Evolutionary conservation across 2,329 filamentous ascomycete species (phyloP).

Genomic region (Lecanoromycetidae sp.): DNA sequence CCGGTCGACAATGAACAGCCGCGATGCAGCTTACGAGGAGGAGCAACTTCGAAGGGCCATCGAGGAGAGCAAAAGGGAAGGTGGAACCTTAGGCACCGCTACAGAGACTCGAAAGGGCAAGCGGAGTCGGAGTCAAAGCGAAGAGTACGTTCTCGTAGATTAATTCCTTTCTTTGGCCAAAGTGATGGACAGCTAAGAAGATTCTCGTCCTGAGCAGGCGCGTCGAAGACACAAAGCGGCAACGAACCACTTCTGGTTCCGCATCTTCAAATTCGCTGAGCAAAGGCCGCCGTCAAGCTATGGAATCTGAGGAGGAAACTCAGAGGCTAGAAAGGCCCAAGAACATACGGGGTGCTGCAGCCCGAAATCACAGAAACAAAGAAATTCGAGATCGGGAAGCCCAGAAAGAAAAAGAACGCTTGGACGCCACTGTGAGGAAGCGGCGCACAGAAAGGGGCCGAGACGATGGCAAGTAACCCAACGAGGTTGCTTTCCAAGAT

Average conservation of each 20-base stretch:
- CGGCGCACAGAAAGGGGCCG: slow-evolving; percentile 68
- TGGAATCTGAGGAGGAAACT: slow-evolving; percentile 62
- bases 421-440: slow-evolving; percentile 69
- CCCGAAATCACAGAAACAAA: slow-evolving; percentile 42
- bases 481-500: not conserved
- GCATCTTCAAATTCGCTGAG: slow-evolving; percentile 44
- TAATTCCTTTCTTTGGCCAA: not conserved
- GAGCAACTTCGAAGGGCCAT: slow-evolving; percentile 79
- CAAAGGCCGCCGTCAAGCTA: slow-evolving; percentile 38
- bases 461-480: slow-evolving; percentile 53
- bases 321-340: slow-evolving; percentile 37
- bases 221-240: slow-evolving; percentile 61
- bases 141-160: slow-evolving; percentile 59
- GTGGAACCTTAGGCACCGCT: slow-evolving; percentile 42
- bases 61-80: slow-evolving; percentile 86
- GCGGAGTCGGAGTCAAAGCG: slow-evolving; percentile 76
- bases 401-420: slow-evolving; percentile 60
- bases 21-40: slow-evolving; percentile 89
- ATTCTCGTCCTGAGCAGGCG: slow-evolving; percentile 43
- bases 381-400: slow-evolving; percentile 41
- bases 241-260: slow-evolving; percentile 68
- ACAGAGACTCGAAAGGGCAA: slow-evolving; percentile 56
- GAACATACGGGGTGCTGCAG: slow-evolving; percentile 46
- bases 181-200: slow-evolving; percentile 19
- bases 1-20: slow-evolving; percentile 93